Evolutionary conservation across 176 grass and related monocot genomes (phyloP).

Genomic region (Phoenix dactylifera): DNA sequence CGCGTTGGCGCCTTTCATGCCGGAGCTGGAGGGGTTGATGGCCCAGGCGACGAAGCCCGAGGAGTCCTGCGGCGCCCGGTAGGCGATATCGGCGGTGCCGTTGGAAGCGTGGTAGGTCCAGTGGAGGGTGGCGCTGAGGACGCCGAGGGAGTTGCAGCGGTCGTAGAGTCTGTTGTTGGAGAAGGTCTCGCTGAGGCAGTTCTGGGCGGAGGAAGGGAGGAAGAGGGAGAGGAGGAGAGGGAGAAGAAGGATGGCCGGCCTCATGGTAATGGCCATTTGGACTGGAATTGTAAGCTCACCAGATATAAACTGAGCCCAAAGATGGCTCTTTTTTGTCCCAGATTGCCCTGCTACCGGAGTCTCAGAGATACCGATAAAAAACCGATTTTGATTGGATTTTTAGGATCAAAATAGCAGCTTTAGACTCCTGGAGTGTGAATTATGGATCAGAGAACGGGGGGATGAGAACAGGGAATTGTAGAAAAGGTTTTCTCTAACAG

Average conservation of each 20-base stretch:
- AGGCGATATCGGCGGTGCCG: conserved; percentile 37
- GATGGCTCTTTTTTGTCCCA: too few relatives aligned
- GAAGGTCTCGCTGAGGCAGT: conserved; percentile 4
- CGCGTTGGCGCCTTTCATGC: conserved; percentile 26
- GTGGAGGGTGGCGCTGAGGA: conserved; percentile 32
- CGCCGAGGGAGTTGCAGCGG: conserved; percentile 23
- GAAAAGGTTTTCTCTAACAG: too few relatives aligned
- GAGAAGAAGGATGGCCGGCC: background rate
- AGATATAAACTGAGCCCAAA: too few relatives aligned
- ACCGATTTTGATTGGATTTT: too few relatives aligned
- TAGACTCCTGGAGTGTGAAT: too few relatives aligned
- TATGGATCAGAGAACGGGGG: too few relatives aligned
- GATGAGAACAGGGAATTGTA: too few relatives aligned
- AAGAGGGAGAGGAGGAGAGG: conserved; percentile 4
- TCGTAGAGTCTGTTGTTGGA: conserved; percentile 17
- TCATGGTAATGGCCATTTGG: too few relatives aligned
- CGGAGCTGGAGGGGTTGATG: conserved; percentile 15
- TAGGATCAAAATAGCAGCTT: too few relatives aligned
- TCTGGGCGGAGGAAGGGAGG: conserved; percentile 5
- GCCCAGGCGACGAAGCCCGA: conserved; percentile 26
- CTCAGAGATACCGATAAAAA: too few relatives aligned
- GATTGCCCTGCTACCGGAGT: too few relatives aligned
- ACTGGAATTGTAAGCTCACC: too few relatives aligned
- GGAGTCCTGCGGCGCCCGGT: conserved; percentile 19
- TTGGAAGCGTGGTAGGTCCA: conserved; percentile 45